Evolutionary conservation across 768 basidiomycete species (phyloP).

Genomic region (Russula lepida): DNA sequence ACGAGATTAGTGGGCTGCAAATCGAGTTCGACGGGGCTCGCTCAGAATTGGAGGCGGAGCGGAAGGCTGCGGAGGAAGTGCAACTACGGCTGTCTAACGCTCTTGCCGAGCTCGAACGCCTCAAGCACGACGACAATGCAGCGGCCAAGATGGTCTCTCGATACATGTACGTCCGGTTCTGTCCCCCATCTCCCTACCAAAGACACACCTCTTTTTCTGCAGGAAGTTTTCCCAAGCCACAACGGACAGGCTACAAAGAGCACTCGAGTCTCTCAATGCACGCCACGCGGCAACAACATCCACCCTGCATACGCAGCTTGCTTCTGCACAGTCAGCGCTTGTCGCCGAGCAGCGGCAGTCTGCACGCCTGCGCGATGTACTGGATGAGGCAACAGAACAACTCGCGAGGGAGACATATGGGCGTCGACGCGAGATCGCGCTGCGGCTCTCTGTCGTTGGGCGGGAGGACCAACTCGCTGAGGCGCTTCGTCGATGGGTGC

Average conservation of each 20-base stretch:
- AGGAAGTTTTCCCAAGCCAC: constrained; percentile 83
- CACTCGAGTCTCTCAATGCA: constrained; percentile 48
- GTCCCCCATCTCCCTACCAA: neutral
- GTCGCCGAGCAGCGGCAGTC: constrained; percentile 36
- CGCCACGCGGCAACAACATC: constrained; percentile 55
- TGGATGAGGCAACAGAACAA: constrained; percentile 67
- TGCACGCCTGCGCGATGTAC: constrained; percentile 44
- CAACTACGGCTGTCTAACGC: constrained; percentile 38
- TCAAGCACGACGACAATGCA: constrained; percentile 57
- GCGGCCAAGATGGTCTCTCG: constrained; percentile 79
- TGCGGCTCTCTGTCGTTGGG: constrained; percentile 52
- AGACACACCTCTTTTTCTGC: neutral
- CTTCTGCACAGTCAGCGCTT: constrained; percentile 37
- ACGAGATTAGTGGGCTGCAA: constrained; percentile 40
- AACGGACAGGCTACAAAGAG: constrained; percentile 53
- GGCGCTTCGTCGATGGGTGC: constrained; percentile 47
- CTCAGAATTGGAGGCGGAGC: constrained; percentile 42
- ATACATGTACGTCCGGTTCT: constrained; percentile 55
- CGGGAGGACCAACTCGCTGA: constrained; percentile 58
- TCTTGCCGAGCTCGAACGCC: constrained; percentile 45
- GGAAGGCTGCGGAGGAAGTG: constrained; percentile 34
- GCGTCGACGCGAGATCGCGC: constrained; percentile 57
- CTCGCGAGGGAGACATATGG: constrained; percentile 65
- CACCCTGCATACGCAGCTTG: constrained; percentile 47
- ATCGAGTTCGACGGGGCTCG: constrained; percentile 36